Percentiles rank a stretch among this genome's conserved stretches.
These are phyloP conservation scores for Solanum phureja DNA, from an alignment of 257 asterid genomes.

Conservation along the genomic window DNA sequence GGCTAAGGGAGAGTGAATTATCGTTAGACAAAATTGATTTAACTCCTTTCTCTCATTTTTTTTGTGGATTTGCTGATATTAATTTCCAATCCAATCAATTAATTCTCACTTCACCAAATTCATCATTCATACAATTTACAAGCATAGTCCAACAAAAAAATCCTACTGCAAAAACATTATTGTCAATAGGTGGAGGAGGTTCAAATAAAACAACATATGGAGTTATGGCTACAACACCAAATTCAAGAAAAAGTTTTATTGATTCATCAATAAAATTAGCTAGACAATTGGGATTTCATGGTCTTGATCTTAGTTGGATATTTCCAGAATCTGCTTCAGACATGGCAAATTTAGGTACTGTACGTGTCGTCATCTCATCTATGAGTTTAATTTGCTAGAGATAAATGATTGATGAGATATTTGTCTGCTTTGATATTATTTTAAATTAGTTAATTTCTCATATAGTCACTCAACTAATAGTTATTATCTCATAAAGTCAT, in stretches of 20 bases:
- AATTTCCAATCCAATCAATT: slow-evolving; percentile 20
- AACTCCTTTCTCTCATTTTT: slow-evolving; percentile 37
- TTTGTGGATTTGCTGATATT: slow-evolving; percentile 42
- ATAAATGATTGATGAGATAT: too few species aligned
- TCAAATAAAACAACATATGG: slow-evolving; percentile 3
- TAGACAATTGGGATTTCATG: too few species aligned
- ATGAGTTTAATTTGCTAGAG: too few species aligned
- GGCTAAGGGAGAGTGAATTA: slow-evolving; percentile 31
- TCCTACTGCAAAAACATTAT: slow-evolving; percentile 29
- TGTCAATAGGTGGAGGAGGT: slow-evolving; percentile 19
- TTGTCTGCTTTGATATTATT: too few species aligned
- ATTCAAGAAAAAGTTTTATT: slow-evolving; percentile 26
- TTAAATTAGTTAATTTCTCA: too few species aligned
- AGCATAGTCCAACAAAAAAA: slow-evolving; percentile 20
- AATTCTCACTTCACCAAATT: slow-evolving; percentile 18
- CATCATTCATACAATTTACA: slow-evolving; percentile 30
- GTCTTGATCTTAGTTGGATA: too few species aligned
- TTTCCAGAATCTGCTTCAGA: too few species aligned
- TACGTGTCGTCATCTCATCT: too few species aligned
- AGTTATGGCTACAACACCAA: slow-evolving; percentile 21
- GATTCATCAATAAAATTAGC: too few species aligned
- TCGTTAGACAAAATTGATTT: slow-evolving; percentile 20
- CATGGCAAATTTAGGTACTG: too few species aligned
- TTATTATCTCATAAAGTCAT: too few species aligned
- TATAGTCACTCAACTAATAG: too few species aligned